These are phyloP conservation scores for Hygrophorus russula DNA, from an alignment of 768 basidiomycete species.

Conservation along the genomic window DNA sequence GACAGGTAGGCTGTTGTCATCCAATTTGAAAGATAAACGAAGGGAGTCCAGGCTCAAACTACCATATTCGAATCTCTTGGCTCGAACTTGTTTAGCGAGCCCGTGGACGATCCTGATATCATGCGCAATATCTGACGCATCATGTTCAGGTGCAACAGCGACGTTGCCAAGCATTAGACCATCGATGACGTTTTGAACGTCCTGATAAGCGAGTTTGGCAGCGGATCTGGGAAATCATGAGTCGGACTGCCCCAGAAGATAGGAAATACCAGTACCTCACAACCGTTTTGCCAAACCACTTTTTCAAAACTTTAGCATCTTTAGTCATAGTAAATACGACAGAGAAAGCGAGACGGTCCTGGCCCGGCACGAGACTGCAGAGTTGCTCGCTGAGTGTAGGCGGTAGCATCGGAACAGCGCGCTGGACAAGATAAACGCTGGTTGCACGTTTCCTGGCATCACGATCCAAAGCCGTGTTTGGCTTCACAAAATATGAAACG, in stretches of 20 bases:
- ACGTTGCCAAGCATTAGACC: conserved; percentile 49
- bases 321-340: conserved; percentile 76
- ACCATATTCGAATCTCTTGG: conserved; percentile 69
- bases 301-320: conserved; percentile 74
- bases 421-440: conserved; percentile 93
- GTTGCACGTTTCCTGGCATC: conserved; percentile 97
- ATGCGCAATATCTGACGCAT: conserved; percentile 48
- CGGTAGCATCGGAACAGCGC: conserved; percentile 95
- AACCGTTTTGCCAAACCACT: conserved; percentile 90
- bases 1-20: conserved; percentile 65
- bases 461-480: conserved; percentile 94
- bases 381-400: conserved; percentile 86
- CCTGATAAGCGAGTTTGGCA: conserved; percentile 72
- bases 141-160: conserved; percentile 46
- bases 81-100: conserved; percentile 63
- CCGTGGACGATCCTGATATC: conserved; percentile 64
- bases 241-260: neutral
- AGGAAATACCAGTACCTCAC: conserved; percentile 51
- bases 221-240: conserved; percentile 49
- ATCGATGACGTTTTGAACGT: conserved; percentile 76
- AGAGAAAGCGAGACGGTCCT: conserved; percentile 88
- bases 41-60: conserved; percentile 61
- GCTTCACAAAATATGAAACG: conserved; percentile 90
- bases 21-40: conserved; percentile 67
- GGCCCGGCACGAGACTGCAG: conserved; percentile 82